A percentile compares a stretch with the other conserved stretches of the same genome.
These are phyloP conservation scores for Mucor mucedo DNA, from an alignment of 371 early-diverging fungal genomes.

Conservation along the genomic window DNA sequence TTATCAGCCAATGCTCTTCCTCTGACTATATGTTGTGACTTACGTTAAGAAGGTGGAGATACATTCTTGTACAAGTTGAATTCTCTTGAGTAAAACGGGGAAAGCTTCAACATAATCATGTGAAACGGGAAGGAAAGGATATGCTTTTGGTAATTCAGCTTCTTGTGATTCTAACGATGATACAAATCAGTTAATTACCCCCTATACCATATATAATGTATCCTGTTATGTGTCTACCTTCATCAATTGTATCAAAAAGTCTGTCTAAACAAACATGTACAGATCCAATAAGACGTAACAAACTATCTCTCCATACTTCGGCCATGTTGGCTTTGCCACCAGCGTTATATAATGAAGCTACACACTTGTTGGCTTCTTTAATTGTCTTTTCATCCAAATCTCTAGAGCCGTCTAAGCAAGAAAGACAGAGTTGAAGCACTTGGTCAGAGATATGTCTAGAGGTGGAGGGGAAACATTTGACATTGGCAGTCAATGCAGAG, in stretches of 20 bases:
- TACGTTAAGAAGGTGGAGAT: slow-evolving; percentile 49
- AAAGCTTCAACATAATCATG: slow-evolving; percentile 47
- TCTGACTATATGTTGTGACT: background rate
- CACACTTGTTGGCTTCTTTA: slow-evolving; percentile 47
- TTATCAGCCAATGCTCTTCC: too few species aligned
- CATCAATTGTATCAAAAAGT: slow-evolving; percentile 63
- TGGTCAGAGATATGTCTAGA: slow-evolving; percentile 59
- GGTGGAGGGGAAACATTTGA: slow-evolving; percentile 58
- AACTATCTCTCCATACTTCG: slow-evolving; percentile 54
- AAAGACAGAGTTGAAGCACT: slow-evolving; percentile 55
- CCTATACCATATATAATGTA: background rate
- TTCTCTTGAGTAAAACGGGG: slow-evolving; percentile 43
- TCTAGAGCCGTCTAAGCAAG: slow-evolving; percentile 53
- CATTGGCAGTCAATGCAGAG: slow-evolving; percentile 51
- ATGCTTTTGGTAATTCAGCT: slow-evolving; percentile 24
- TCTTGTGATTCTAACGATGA: slow-evolving; percentile 29
- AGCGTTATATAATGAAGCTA: slow-evolving; percentile 47
- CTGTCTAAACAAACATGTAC: slow-evolving; percentile 54
- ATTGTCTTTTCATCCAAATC: slow-evolving; percentile 38
- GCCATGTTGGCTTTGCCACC: slow-evolving; percentile 51
- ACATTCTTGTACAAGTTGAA: slow-evolving; percentile 38
- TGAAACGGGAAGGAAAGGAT: slow-evolving; percentile 35
- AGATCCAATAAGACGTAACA: slow-evolving; percentile 55
- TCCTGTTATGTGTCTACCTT: slow-evolving; percentile 46
- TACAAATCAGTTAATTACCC: background rate